Base-by-base conservation (phyloP, 2,329 filamentous ascomycete species). In the Aspergillus ruber region DNA sequence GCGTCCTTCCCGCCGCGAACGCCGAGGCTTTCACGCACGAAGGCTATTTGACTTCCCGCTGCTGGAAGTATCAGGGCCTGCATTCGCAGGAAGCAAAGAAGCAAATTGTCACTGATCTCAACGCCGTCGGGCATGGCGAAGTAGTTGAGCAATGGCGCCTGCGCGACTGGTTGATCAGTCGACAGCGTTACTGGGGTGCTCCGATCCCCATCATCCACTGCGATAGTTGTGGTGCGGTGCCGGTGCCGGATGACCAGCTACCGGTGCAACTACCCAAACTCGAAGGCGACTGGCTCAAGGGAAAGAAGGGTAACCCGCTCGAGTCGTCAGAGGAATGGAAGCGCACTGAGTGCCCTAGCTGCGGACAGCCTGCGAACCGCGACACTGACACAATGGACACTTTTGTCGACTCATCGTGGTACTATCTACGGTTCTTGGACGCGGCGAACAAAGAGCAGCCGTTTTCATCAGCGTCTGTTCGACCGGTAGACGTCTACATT, bases 311-410 rank as follows among this genome's bases (percentile, higher is more conserved):
- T 0, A 95, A 91, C 58, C 87, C 88, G 0, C 74, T 95, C 15
- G 86, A 87, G 54, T 77, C 80, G 17, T 82, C 83, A 1, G 70
- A 82, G 10, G 81, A 85, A 6, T 95, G 88, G 83, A 75, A 88
- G 41, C 81, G 90, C 57, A 86, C 83, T 0, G 66, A 75, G 2
- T 95, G 90, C 61, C 90, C 90, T 17, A 68, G 59, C 42, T 95
- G 90, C 59, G 72, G 78, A 13, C 76, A 79, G 1, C 70, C 81
- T 20, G 90, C 88, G 6, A 85, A 82, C 63, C 80, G 90, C 53
- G 90, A 95, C 55, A 95, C 90, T 0, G 90, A 95, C 64, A 95
- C 90, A 2, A 95, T 95, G 90, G 90, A 95, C 66, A 95, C 90
- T 0, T 95, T 95, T 69, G 90, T 95, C 51, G 90, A 95, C 69